These are phyloP conservation scores for Cytospora paraplurivora DNA, from an alignment of 2,329 filamentous ascomycete species.

Conservation along the genomic window DNA sequence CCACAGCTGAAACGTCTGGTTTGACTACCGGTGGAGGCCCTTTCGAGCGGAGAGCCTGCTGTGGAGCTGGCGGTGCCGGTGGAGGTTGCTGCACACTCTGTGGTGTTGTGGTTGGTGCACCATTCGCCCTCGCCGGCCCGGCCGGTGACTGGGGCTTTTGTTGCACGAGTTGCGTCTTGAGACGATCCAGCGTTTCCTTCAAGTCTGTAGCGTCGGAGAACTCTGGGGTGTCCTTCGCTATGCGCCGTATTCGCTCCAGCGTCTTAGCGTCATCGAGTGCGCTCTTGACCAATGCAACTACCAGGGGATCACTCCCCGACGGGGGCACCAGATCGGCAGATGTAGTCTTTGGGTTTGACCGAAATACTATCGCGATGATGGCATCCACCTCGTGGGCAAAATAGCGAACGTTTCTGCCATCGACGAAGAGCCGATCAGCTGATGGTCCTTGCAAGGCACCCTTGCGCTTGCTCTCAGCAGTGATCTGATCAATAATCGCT, in stretches of 20 bases:
- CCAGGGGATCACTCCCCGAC: conserved; percentile 55
- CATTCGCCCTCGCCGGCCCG: conserved; percentile 28
- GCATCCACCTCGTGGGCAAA: conserved; percentile 60
- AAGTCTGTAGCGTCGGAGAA: conserved; percentile 57
- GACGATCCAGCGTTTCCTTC: conserved; percentile 53
- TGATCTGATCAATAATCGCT: conserved; percentile 78
- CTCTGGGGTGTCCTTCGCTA: conserved; percentile 53
- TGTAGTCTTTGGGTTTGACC: conserved; percentile 59
- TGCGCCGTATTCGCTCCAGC: conserved; percentile 54
- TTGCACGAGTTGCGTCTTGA: conserved; percentile 48
- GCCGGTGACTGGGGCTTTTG: conserved; percentile 32
- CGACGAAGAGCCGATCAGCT: conserved; percentile 57
- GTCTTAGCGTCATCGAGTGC: conserved; percentile 55
- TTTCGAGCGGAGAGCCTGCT: conserved; percentile 62
- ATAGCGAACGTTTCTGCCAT: conserved; percentile 59
- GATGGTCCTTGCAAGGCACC: conserved; percentile 55
- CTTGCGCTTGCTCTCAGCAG: conserved; percentile 57
- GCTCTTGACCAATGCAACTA: conserved; percentile 59
- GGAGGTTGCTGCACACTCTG: conserved; percentile 9
- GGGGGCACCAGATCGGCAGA: conserved; percentile 56
- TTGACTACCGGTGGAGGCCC: conserved; percentile 57
- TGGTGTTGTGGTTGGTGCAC: conserved; percentile 28
- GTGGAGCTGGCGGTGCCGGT: conserved; percentile 36
- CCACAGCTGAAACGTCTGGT: conserved; percentile 65
- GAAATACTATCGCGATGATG: conserved; percentile 61